Evolutionary conservation across 1,139 yeast genomes (phyloP), one percentile per base, ranked within the genome.

Genomic region (Pichia sp.): DNA sequence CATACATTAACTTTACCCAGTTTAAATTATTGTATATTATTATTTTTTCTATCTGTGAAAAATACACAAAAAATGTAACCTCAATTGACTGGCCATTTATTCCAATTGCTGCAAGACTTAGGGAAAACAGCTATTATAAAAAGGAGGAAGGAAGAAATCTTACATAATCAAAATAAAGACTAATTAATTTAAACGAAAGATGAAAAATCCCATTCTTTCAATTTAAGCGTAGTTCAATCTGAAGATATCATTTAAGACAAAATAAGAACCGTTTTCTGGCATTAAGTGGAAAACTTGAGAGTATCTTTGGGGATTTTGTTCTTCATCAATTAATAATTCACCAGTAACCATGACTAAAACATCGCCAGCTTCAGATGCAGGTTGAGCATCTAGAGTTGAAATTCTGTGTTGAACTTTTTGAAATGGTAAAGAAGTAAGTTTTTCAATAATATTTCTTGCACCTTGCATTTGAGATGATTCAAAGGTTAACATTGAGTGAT

Each of bases 281-380:
- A 89, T 83, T 72, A 92, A 80, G 67, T 92, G 98, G 81, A 92
- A 92, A 42, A 88, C 96, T 73, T 92, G 98, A 34, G 97, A 87
- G 71, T 89, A 92, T 70, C 96, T 82, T 71, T 90, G 97, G 50
- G 97, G 81, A 68, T 88, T 88, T 65, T 82, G 85, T 72, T 92
- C 97, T 55, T 90, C 97, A 66, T 92, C 99, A 60, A 85, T 79
- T 59, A 89, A 70, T 59, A 92, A 78, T 68, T 88, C 96, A 56
- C 99, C 99, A 48, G 99, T 92, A 59, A 92, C 97, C 95, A 92
- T 85, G 50, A 90, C 97, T 62, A 92, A 76, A 52, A 92, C 95
- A 65, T 90, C 97, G 54, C 97, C 97, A 59, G 74, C 79, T 52
- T 95, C 87, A 53, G 96, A 85, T 39, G 94, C 96, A 43, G 98